Conservation (phyloP, 75 land plant genomes). For the Sequoia sempervirens region DNA sequence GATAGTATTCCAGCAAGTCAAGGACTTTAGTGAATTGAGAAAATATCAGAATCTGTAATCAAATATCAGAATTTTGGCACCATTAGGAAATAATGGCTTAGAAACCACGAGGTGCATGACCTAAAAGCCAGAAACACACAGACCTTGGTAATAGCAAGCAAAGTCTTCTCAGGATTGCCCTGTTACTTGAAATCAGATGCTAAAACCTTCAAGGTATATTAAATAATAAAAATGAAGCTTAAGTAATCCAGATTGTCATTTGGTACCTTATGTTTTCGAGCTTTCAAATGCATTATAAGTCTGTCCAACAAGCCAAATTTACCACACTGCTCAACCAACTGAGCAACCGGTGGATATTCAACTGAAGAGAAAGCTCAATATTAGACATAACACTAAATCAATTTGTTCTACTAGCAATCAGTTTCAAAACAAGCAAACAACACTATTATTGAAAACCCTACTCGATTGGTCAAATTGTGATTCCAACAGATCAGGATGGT, state of each 20-base stretch:
- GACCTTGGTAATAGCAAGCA: background rate
- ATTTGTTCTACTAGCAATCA: background rate
- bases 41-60: constrained; percentile 74
- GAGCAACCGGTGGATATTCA: constrained; percentile 68
- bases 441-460: constrained; percentile 19
- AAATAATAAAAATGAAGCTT: background rate
- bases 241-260: background rate
- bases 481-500: constrained; percentile 84
- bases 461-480: constrained; percentile 53
- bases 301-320: constrained; percentile 45
- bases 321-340: constrained; percentile 59
- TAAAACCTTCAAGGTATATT: background rate
- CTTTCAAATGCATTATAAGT: constrained; percentile 21
- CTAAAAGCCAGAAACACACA: background rate
- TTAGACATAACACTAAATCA: background rate
- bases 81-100: background rate
- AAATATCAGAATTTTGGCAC: background rate
- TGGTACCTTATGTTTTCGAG: constrained; percentile 36
- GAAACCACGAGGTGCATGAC: background rate
- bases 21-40: constrained; percentile 86
- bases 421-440: background rate
- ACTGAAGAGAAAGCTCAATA: constrained; percentile 24
- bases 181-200: too few species aligned
- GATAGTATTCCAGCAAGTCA: constrained; percentile 82
- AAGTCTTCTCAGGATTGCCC: background rate